Percentiles rank a stretch among this genome's conserved stretches.
These are phyloP conservation scores for Panellus pusillus DNA, from an alignment of 768 basidiomycete genomes.

Conservation along the genomic window DNA sequence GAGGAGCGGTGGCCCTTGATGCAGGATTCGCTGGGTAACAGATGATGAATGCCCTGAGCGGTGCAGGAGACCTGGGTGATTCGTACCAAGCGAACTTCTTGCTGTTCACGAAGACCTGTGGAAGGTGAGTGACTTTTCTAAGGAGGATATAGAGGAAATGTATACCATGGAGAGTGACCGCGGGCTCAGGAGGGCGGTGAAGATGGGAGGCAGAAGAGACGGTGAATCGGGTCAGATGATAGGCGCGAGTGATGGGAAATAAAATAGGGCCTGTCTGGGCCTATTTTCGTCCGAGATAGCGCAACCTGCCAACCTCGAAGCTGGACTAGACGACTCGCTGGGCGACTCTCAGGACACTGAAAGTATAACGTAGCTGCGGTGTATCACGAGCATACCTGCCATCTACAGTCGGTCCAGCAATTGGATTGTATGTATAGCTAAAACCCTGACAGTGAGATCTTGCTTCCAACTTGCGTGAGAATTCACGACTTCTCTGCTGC, in stretches of 20 bases:
- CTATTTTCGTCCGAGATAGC: constrained; percentile 2
- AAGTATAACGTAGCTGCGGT: constrained; percentile 8
- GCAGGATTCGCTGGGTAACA: constrained; percentile 71
- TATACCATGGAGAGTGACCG: no score
- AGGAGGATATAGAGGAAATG: no score
- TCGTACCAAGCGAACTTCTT: constrained; percentile 76
- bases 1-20: constrained; percentile 95
- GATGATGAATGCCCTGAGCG: constrained; percentile 5
- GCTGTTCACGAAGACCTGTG: constrained; percentile 71
- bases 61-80: not conserved
- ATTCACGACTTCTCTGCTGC: no score
- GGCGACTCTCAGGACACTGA: not conserved
- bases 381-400: constrained; percentile 2
- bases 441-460: no score
- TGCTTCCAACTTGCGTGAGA: no score
- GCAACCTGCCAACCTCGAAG: constrained; percentile 21
- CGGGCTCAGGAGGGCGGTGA: not conserved
- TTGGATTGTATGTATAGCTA: not conserved
- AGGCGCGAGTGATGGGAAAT: no score
- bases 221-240: no score
- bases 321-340: constrained; percentile 1
- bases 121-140: not conserved
- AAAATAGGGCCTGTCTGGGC: no score
- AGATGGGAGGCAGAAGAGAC: not conserved
- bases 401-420: no score